Base-by-base conservation (phyloP, 2,329 filamentous ascomycete genomes). In the Lasiodiplodia hormozganensis region DNA sequence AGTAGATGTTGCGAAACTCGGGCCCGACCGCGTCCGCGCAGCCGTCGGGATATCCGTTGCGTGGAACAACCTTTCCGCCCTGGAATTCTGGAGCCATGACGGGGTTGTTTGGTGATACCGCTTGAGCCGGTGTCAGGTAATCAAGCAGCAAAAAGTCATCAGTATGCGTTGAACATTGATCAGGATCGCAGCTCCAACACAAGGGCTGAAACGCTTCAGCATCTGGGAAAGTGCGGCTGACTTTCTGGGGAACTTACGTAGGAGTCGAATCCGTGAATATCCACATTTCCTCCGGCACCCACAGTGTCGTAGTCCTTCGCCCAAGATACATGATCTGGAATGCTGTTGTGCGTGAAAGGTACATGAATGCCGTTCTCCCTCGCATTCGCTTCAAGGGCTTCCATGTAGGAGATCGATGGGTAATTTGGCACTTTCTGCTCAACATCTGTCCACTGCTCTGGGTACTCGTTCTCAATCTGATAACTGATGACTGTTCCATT, bases 121-220 rank as follows among this genome's bases (percentile, higher is more conserved):
- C 79, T 43, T 79, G 73, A 72, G 85, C 85, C 69, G 83, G 79
- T 65, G 81, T 80, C 66, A 82, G 84, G 70, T 84, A 85, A 66
- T 84, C 78, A 47, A 83, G 75, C 1, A 81, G 81, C 71, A 80
- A 82, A 74, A 88, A 89, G 2, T 87, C 82, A 1, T 87, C 83
- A 54, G 87, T 87, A 70, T 85, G 76, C 25, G 87, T 87, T 0
- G 86, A 88, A 2, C 88, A 90, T 69, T 88, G 87, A 31, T 82
- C 83, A 12, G 89, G 77, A 68, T 90, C 87, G 75, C 88, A 90
- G 67, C 85, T 88, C 87, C 87, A 89, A 79, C 88, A 90, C 0
- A 81, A 83, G 18, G 34, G 53, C 67, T 62, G 54, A 23, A 28
- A 12, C 12, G 21, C 31, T 1, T 14, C 28, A 14, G 31, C 49